These are phyloP conservation scores for Beauveria varroae DNA, from an alignment of 2,329 filamentous ascomycete genomes.

Conservation along the genomic window DNA sequence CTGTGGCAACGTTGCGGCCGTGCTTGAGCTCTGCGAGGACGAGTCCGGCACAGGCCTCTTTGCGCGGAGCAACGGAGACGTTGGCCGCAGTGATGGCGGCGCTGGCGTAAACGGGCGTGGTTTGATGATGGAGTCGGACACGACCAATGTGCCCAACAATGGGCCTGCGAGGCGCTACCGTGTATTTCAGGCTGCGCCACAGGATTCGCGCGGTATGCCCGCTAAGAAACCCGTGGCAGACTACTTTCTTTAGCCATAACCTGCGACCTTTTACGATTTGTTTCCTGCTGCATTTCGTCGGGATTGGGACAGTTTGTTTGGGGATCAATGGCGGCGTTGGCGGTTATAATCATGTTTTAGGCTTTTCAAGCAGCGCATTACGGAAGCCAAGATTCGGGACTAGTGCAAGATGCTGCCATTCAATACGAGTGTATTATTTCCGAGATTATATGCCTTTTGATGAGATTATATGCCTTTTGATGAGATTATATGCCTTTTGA, in stretches of 20 bases:
- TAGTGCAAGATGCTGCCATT: neutral
- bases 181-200: constrained; percentile 93
- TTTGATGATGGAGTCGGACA: constrained; percentile 40
- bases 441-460: neutral
- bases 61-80: constrained; percentile 63
- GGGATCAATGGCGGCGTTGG: constrained; percentile 1
- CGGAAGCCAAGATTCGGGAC: neutral
- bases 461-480: neutral
- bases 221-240: constrained; percentile 97
- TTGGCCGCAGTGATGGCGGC: constrained; percentile 44
- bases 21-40: constrained; percentile 88
- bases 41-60: constrained; percentile 66
- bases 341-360: neutral
- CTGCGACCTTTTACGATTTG: neutral
- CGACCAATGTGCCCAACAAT: constrained; percentile 30
- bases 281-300: neutral
- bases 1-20: constrained; percentile 91
- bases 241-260: constrained; percentile 66
- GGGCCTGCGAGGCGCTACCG: constrained; percentile 86
- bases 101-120: constrained; percentile 24
- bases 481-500: neutral
- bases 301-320: neutral
- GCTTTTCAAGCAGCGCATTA: neutral
- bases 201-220: constrained; percentile 94
- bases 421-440: neutral